These are phyloP conservation scores for Coemansia sp. DNA, from an alignment of 192 early-diverging fungal genomes.

Conservation along the genomic window DNA sequence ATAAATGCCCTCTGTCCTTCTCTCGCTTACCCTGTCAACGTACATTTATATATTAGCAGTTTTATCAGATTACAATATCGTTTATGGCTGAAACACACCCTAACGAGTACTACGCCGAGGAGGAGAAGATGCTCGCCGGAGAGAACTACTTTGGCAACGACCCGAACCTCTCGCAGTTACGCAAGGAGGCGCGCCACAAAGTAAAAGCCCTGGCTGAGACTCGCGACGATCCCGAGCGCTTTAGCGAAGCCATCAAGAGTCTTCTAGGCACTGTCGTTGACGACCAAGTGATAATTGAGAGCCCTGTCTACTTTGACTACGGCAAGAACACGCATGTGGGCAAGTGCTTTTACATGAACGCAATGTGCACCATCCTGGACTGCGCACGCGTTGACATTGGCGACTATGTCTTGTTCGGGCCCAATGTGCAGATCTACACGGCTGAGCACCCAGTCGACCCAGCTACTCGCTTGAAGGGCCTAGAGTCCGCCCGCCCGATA, in stretches of 20 bases:
- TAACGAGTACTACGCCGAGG: slow-evolving; percentile 43
- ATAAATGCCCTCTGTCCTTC: neutral
- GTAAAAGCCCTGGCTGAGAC: slow-evolving; percentile 4
- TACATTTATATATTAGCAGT: neutral
- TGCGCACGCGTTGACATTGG: slow-evolving; percentile 72
- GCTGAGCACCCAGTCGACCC: slow-evolving; percentile 75
- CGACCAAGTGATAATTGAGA: slow-evolving; percentile 58
- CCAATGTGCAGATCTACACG: slow-evolving; percentile 73
- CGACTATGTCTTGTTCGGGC: slow-evolving; percentile 71
- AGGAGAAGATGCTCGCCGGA: slow-evolving; percentile 66
- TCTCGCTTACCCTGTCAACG: neutral
- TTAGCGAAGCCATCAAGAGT: slow-evolving; percentile 27
- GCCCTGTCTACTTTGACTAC: slow-evolving; percentile 76
- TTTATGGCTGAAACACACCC: slow-evolving; percentile 6
- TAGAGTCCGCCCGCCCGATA: slow-evolving; percentile 28
- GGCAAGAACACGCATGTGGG: slow-evolving; percentile 76
- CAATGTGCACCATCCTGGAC: slow-evolving; percentile 75
- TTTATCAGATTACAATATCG: neutral
- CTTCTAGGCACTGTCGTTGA: slow-evolving; percentile 64
- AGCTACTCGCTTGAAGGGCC: slow-evolving; percentile 9
- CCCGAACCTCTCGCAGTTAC: slow-evolving; percentile 49
- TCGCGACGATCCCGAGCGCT: slow-evolving; percentile 32
- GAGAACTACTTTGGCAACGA: slow-evolving; percentile 60
- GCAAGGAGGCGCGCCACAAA: slow-evolving; percentile 42
- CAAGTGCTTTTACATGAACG: slow-evolving; percentile 75